Evolutionary conservation across 306 rosid species (phyloP).

Genomic region (Heteromeles arbutifolia): DNA sequence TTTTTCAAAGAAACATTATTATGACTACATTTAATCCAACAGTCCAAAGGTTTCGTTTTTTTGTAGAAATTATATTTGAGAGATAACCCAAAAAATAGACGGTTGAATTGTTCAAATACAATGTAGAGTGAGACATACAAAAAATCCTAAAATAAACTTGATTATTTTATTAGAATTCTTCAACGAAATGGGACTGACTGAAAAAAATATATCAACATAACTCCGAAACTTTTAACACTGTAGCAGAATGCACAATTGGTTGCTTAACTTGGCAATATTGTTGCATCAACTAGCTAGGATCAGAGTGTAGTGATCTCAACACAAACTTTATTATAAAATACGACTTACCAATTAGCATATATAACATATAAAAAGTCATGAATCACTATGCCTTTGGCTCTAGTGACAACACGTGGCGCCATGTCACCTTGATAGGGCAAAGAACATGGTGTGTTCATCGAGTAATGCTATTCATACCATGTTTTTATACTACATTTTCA

Average conservation of each 20-base stretch:
- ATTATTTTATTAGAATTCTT: too few relatives aligned
- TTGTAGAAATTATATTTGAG: too few relatives aligned
- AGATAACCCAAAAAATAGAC: too few relatives aligned
- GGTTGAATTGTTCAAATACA: too few relatives aligned
- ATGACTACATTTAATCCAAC: too few relatives aligned
- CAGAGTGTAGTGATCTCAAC: constrained; percentile 1
- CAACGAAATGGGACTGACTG: too few relatives aligned
- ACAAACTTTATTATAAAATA: background rate
- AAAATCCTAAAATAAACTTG: too few relatives aligned
- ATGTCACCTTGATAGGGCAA: background rate
- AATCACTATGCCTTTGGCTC: background rate
- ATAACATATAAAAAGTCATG: background rate
- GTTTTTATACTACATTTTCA: background rate
- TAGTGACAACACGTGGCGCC: constrained; percentile 6
- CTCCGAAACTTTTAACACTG: background rate
- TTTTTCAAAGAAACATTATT: too few relatives aligned
- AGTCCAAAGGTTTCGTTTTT: too few relatives aligned
- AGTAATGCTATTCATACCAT: too few relatives aligned
- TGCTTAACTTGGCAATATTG: background rate
- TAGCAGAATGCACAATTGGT: background rate
- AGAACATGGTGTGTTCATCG: constrained; percentile 12
- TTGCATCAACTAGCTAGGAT: background rate
- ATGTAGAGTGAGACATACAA: too few relatives aligned
- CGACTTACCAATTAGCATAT: background rate
- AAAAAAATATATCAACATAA: background rate